phyloP scores from a whole-genome alignment of 192 early-diverging fungal species.

The Podila horticola region DNA sequence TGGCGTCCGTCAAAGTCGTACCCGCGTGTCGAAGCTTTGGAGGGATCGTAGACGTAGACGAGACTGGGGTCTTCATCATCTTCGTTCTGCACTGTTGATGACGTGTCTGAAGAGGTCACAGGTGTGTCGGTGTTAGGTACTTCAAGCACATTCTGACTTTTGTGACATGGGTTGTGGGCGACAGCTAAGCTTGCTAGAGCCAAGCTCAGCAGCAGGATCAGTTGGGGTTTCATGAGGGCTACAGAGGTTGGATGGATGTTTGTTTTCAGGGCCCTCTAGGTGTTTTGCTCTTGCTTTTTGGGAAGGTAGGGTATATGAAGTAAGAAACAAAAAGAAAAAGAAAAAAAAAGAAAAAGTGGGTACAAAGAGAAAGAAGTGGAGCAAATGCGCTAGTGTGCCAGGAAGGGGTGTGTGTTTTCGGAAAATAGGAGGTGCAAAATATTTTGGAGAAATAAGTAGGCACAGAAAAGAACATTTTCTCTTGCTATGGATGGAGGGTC shows the following conservation, averaged over 20 bases:
- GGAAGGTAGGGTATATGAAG: background rate
- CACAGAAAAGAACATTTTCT: too few species aligned
- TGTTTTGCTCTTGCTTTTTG: too few species aligned
- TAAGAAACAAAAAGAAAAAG: background rate
- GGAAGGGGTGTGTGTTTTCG: background rate
- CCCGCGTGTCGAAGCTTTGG: conserved; percentile 29
- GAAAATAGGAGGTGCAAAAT: too few species aligned
- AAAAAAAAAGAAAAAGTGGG: background rate
- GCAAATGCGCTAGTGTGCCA: background rate
- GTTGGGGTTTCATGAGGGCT: conserved; percentile 16
- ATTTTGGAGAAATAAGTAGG: too few species aligned
- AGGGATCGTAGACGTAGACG: conserved; percentile 21
- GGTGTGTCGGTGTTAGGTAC: too few species aligned
- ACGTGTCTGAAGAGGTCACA: background rate
- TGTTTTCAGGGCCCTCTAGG: too few species aligned
- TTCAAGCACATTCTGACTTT: background rate
- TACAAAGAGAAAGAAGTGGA: background rate
- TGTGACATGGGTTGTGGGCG: background rate
- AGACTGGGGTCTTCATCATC: conserved; percentile 1
- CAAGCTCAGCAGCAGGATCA: conserved; percentile 38
- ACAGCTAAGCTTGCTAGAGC: conserved; percentile 19
- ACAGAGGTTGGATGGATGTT: background rate
- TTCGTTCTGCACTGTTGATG: background rate
- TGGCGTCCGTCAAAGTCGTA: conserved; percentile 40
- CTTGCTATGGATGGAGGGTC: too few species aligned